Base-by-base conservation (phyloP, 768 basidiomycete species). In the Russula emetica region DNA sequence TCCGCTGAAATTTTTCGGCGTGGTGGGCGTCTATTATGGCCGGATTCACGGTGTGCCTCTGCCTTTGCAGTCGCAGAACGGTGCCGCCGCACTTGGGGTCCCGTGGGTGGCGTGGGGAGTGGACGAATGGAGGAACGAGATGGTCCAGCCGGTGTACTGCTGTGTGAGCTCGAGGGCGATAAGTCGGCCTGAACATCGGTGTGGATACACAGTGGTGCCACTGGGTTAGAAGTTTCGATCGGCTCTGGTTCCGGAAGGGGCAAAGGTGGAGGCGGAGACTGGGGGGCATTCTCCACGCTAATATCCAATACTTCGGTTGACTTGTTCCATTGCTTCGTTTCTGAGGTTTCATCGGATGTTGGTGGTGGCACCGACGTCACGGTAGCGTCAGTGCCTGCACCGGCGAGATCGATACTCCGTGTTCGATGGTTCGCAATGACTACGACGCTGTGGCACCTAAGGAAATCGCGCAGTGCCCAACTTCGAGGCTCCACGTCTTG, bases 271-370 rank as follows among this genome's bases (percentile, higher is more conserved):
- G 30, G 32, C 22, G 54, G 58, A 44, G 58, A 47, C 54, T 20
- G 38, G 45, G 28, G 53, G 38, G 20, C 63, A n/a, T 60, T 64
- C 32, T 64, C 59, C 36, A 55, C 7, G 32, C 59, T 60, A 20
- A 64, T 64, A 36, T 64, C 63, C 18, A 64, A 42, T 14, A 64
- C 63, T 7, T 60, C 59, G 6, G 47, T 20, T 5, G 54, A 36
- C 30, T 50, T 44, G 30, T 60, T 51, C 47, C 45, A 60, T 13
- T 28, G 58, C 26, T 53, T 50, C 38, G 18, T 10, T 20, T 59
- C 52, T 30, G 28, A 24, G 16, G 58, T 20, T 26, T 24, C 34
- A 16, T 52, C 34, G 30, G 53, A 60, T 11, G 13, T 10, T 4
- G 28, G 47, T n/a, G n/a, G n/a, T 9, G 22, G 30, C 22, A 28